Conservation (phyloP, 2,329 filamentous ascomycete species). For the Ascochyta koolunga region DNA sequence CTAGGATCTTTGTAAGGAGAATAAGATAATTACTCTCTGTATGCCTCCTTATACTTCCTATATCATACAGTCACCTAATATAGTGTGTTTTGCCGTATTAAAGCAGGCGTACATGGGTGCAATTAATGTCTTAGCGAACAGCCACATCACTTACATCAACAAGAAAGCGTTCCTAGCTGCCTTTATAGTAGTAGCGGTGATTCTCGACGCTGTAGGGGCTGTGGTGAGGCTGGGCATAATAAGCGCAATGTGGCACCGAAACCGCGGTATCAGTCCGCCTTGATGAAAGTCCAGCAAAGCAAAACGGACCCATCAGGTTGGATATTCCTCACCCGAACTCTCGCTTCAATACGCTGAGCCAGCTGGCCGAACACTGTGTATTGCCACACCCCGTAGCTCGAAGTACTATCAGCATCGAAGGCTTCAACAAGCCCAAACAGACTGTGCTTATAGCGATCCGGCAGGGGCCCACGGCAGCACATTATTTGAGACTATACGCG, state of each 20-base stretch:
- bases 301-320: constrained; percentile 19
- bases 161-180: no score
- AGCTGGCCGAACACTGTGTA: constrained; percentile 1
- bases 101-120: no score
- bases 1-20: no score
- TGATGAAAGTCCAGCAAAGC: constrained; percentile 5
- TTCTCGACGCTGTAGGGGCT: no score
- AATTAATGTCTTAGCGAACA: no score
- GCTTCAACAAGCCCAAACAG: not conserved
- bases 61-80: no score
- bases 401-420: not conserved
- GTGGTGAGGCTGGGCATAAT: no score
- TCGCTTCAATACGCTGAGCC: not conserved
- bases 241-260: constrained; percentile 17
- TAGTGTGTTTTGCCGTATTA: no score
- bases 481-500: constrained; percentile 26
- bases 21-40: no score
- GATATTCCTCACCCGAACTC: constrained; percentile 32
- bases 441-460: constrained; percentile 27
- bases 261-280: constrained; percentile 9
- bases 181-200: no score
- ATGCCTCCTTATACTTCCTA: no score
- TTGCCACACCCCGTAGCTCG: constrained; percentile 16
- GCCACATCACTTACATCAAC: no score
- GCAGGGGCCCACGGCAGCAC: constrained; percentile 18